A percentile compares a stretch with the other conserved stretches of the same genome.
Evolutionary conservation across 1,284 basidiomycete genomes (phyloP).

Genomic region (Ceratobasidium sp.): DNA sequence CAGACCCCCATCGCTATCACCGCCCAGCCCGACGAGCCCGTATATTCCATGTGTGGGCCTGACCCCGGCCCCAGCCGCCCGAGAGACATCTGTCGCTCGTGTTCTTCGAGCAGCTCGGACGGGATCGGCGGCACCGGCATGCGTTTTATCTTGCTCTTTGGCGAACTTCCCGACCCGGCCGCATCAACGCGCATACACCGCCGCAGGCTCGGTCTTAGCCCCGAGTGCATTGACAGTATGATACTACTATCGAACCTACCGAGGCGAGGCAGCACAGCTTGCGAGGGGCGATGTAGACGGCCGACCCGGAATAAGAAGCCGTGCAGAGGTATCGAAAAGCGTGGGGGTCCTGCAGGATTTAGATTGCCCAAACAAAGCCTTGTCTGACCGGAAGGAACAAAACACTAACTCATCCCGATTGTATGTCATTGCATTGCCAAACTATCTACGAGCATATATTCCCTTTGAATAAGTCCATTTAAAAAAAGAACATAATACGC

Average conservation of each 20-base stretch:
- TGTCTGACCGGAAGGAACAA: too few species aligned
- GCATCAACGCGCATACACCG: neutral
- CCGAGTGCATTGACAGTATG: too few species aligned
- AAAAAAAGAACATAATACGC: too few species aligned
- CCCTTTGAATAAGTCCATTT: too few species aligned
- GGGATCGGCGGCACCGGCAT: constrained; percentile 42
- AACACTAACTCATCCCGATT: too few species aligned
- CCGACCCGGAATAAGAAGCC: neutral
- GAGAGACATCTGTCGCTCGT: constrained; percentile 22
- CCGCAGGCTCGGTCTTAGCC: neutral
- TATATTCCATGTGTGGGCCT: neutral
- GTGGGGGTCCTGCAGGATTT: too few species aligned
- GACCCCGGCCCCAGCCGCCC: neutral
- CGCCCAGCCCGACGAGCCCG: constrained; percentile 4
- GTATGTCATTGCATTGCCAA: too few species aligned
- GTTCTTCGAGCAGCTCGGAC: constrained; percentile 35
- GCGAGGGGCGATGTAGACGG: neutral
- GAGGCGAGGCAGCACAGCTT: neutral
- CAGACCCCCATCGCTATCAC: neutral
- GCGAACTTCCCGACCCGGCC: neutral
- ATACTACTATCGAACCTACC: neutral
- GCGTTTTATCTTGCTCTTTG: constrained; percentile 22
- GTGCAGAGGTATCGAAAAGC: too few species aligned
- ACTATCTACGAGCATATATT: too few species aligned
- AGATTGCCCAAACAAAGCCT: too few species aligned